phyloP scores from a whole-genome alignment of 129 eudicot genomes.

The sunflower (Helianthus annuus) region DNA sequence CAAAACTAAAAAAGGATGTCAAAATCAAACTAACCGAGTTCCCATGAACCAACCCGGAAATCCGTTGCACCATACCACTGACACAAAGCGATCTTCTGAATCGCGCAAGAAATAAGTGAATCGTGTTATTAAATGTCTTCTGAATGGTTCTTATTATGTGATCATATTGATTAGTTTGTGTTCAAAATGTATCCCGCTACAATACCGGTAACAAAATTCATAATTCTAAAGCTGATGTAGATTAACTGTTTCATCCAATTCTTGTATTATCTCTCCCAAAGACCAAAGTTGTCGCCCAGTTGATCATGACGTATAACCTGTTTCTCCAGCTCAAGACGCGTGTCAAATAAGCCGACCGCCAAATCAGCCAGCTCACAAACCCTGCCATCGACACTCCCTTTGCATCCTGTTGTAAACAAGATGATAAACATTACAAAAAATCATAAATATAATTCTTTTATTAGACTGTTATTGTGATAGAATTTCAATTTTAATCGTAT shows the following conservation, averaged over 20 bases:
- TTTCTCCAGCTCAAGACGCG: conserved; percentile 98
- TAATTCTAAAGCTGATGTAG: conserved; percentile 16
- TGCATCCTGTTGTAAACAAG: conserved; percentile 47
- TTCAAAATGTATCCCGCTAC: conserved; percentile 2
- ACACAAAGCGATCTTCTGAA: too few relatives aligned
- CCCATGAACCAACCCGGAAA: too few relatives aligned
- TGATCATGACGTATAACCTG: conserved; percentile 82
- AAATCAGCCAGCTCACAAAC: conserved; percentile 82
- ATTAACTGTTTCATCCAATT: conserved; percentile 34
- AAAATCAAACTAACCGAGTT: too few relatives aligned
- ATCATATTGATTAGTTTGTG: background rate
- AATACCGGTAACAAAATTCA: conserved; percentile 4
- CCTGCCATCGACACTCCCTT: conserved; percentile 83
- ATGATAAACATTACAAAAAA: conserved; percentile 2
- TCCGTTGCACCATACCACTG: too few relatives aligned
- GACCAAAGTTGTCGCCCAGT: conserved; percentile 88
- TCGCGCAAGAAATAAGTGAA: conserved; percentile 35
- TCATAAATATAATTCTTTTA: conserved; percentile 1
- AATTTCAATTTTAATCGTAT: background rate
- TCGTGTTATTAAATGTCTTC: background rate
- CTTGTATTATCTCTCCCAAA: conserved; percentile 87
- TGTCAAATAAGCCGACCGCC: conserved; percentile 97
- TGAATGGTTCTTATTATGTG: background rate
- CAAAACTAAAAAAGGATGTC: too few relatives aligned
- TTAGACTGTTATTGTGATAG: background rate